Evolutionary conservation across 305 asterid genomes (phyloP), one percentile per base, ranked within the genome.

Genomic region (Euphrasia arctica): DNA sequence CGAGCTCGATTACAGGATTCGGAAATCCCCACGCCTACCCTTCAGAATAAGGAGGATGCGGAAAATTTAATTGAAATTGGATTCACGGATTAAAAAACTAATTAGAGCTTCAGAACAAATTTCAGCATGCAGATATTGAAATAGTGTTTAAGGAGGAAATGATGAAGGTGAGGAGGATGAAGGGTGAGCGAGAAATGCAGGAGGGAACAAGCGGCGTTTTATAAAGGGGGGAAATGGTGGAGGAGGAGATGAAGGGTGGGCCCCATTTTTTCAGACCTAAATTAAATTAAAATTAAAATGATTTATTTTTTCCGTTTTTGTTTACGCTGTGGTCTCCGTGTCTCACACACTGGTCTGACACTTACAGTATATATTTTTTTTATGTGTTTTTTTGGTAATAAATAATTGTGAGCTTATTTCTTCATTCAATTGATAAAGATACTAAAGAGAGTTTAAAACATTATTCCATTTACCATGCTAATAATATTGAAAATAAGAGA

Each of bases 21-120:
- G 25, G 77, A 81, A 70, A 87, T 87, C 91, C 97, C 96, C 98
- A 92, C 96, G 48, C 84, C 95, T 84, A 76, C 77, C 85, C 80
- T 77, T 89, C 96, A 91, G 96, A 82, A 87, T 93, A 77, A 80
- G 80, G 34, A 50, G 49, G 41, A 65, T 62, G 10, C 52, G 49
- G 42, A 58, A 66, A 66, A 15, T 54, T 0, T 49, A 68, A 47
- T 4, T 32, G 55, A 9, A 56, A 67, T 41, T 2, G 49, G 63
- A 63, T 49, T 45, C 45, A 8, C 31, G 42, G 43, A 51, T 18
- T 18, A 62, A 62, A 31, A 56, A 1, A 4, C 6, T 58, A 48
- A 52, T 47, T 13, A 31, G 52, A 54, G 50, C 59, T 79, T 68
- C 78, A 67, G 32, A 74, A 2, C 52, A 63, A 70, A 72, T 77